phyloP scores from a whole-genome alignment of 495 filamentous ascomycete genomes.

The Neurospora cerealis region DNA sequence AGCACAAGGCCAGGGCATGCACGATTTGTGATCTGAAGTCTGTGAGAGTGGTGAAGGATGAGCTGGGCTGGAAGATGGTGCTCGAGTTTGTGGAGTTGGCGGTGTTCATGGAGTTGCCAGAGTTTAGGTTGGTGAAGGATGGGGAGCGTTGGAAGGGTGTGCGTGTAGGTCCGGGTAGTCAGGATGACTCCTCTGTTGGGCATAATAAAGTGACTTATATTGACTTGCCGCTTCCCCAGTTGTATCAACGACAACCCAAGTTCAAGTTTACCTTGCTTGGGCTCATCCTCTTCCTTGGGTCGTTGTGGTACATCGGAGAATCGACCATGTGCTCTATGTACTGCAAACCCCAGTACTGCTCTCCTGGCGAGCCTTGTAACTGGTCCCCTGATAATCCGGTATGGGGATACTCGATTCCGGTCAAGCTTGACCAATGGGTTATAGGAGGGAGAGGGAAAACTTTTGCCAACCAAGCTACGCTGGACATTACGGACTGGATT shows the following conservation, averaged over 20 bases:
- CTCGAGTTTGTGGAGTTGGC: not conserved
- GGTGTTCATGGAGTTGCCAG: not conserved
- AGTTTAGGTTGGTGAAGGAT: not conserved
- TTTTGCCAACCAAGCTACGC: slow-evolving; percentile 15
- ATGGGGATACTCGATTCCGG: slow-evolving; percentile 44
- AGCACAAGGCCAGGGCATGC: not conserved
- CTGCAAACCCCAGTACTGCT: slow-evolving; percentile 46
- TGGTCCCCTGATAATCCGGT: slow-evolving; percentile 43
- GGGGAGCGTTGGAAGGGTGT: not conserved
- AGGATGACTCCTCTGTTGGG: not conserved
- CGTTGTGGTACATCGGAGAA: slow-evolving; percentile 50
- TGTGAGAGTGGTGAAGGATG: not conserved
- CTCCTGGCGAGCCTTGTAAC: slow-evolving; percentile 29
- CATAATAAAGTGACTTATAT: slow-evolving; percentile 17
- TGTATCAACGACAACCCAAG: slow-evolving; percentile 40
- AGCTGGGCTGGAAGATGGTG: not conserved
- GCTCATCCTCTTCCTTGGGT: slow-evolving; percentile 34
- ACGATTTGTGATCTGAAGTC: rapidly evolving
- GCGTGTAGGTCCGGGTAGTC: too few species aligned
- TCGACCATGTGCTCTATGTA: slow-evolving; percentile 50
- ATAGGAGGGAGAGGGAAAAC: slow-evolving; percentile 32
- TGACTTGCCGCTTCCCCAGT: slow-evolving; percentile 45
- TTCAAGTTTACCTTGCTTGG: slow-evolving; percentile 51
- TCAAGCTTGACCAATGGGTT: slow-evolving; percentile 46
- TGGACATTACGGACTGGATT: slow-evolving; percentile 29